A percentile compares a stretch with the other conserved stretches of the same genome.
phyloP scores from a whole-genome alignment of 129 eudicot species.

The Lactuca saligna region DNA sequence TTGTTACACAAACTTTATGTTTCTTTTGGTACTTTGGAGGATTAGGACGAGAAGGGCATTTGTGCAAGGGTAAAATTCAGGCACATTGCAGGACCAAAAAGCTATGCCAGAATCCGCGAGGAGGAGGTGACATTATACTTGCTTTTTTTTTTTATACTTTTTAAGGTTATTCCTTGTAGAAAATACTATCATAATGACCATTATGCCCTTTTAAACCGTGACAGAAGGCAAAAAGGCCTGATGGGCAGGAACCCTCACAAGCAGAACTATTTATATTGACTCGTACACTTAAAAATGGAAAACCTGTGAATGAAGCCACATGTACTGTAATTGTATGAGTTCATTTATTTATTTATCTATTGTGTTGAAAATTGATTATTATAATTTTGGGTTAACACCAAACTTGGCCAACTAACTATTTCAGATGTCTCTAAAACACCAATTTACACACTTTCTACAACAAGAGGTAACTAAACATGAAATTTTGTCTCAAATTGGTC shows the following conservation, averaged over 20 bases:
- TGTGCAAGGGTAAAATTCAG: slow-evolving; percentile 27
- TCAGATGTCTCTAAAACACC: neutral
- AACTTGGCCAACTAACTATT: neutral
- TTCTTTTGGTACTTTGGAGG: too few species aligned
- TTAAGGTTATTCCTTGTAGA: neutral
- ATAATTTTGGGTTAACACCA: too few species aligned
- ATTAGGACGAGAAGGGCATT: too few species aligned
- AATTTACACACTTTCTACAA: too few species aligned
- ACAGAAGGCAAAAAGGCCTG: slow-evolving; percentile 49
- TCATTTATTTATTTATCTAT: neutral
- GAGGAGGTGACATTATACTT: slow-evolving; percentile 40
- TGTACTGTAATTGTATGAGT: slow-evolving; percentile 48
- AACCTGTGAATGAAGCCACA: slow-evolving; percentile 56
- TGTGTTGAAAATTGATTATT: neutral
- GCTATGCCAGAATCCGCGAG: slow-evolving; percentile 48
- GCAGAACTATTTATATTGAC: slow-evolving; percentile 57
- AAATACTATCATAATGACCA: neutral
- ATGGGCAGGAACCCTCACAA: slow-evolving; percentile 52
- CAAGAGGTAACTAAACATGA: too few species aligned
- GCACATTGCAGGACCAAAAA: slow-evolving; percentile 53
- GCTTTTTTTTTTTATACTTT: neutral
- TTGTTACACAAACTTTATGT: too few species aligned
- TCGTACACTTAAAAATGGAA: slow-evolving; percentile 57
- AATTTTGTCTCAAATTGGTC: too few species aligned
- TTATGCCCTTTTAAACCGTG: slow-evolving; percentile 8